Conservation (phyloP, 768 basidiomycete species). For the Suillus subluteus region DNA sequence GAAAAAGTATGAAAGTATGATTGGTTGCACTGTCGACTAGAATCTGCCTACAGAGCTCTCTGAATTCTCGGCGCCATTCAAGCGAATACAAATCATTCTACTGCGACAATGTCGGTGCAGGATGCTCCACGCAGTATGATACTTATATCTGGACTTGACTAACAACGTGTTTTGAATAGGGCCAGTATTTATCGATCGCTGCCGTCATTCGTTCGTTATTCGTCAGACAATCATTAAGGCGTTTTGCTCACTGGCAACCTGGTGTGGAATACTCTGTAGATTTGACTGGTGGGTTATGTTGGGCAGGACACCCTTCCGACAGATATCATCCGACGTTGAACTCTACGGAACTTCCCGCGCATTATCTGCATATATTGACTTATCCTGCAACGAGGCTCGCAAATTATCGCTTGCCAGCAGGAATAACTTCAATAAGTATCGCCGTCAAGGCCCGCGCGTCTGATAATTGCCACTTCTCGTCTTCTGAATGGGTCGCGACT, state of each 20-base stretch:
- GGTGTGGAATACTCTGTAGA: neutral
- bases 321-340: neutral
- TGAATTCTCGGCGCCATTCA: too few relatives aligned
- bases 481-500: neutral
- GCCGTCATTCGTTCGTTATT: too few relatives aligned
- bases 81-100: too few relatives aligned
- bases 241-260: conserved; percentile 1
- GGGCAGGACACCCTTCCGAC: neutral
- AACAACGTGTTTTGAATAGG: too few relatives aligned
- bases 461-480: neutral
- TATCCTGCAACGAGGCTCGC: neutral
- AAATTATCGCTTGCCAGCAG: neutral
- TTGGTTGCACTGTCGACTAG: too few relatives aligned
- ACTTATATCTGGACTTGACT: too few relatives aligned
- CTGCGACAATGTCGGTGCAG: too few relatives aligned
- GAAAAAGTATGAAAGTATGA: too few relatives aligned
- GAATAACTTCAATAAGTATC: neutral
- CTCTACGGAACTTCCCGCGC: neutral
- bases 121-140: too few relatives aligned
- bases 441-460: neutral
- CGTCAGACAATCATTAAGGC: too few relatives aligned
- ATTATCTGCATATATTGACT: conserved; percentile 9
- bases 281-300: conserved; percentile 6
- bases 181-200: too few relatives aligned
- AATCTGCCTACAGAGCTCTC: too few relatives aligned